Percentiles rank a stretch among this genome's conserved stretches.
Conservation (phyloP, 1,284 basidiomycete species). For the Mycosarcoma mackinlayi region DNA sequence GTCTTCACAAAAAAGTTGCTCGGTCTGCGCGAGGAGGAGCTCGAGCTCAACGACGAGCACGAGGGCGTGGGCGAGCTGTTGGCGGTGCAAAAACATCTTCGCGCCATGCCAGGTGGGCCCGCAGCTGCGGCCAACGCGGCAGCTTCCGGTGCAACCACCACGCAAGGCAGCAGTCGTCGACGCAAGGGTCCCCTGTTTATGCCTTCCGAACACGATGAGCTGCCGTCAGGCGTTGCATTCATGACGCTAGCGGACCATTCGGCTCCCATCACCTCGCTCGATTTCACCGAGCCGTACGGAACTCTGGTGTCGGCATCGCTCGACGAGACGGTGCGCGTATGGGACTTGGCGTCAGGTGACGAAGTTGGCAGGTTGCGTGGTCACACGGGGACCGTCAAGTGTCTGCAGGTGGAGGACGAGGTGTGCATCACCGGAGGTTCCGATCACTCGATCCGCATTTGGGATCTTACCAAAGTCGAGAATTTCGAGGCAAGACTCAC, state of each 20-base stretch:
- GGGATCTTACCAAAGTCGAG: slow-evolving; percentile 65
- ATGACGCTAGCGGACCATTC: slow-evolving; percentile 89
- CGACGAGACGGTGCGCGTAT: slow-evolving; percentile 77
- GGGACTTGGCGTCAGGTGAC: slow-evolving; percentile 80
- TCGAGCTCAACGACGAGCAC: slow-evolving; percentile 86
- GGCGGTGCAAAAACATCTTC: slow-evolving; percentile 60
- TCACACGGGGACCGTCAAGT: slow-evolving; percentile 75
- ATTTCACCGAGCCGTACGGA: slow-evolving; percentile 97
- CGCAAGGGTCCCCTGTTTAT: slow-evolving; percentile 80
- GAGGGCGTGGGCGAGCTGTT: slow-evolving; percentile 61
- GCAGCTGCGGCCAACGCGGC: slow-evolving; percentile 51
- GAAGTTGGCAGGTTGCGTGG: slow-evolving; percentile 64
- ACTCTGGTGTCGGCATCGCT: slow-evolving; percentile 82
- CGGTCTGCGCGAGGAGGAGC: slow-evolving; percentile 89
- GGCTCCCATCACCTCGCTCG: slow-evolving; percentile 85
- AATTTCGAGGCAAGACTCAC: slow-evolving; percentile 57
- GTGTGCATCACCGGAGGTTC: slow-evolving; percentile 89
- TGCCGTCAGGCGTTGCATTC: slow-evolving; percentile 93
- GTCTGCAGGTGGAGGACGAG: slow-evolving; percentile 90
- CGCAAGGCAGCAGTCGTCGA: slow-evolving; percentile 50
- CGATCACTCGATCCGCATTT: slow-evolving; percentile 77
- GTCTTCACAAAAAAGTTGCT: slow-evolving; percentile 84
- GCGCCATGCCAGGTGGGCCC: slow-evolving; percentile 65
- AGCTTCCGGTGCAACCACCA: slow-evolving; percentile 35
- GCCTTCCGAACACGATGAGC: slow-evolving; percentile 94